phyloP scores from a whole-genome alignment of 2,329 filamentous ascomycete genomes.

The Ophiostoma tasmaniense region DNA sequence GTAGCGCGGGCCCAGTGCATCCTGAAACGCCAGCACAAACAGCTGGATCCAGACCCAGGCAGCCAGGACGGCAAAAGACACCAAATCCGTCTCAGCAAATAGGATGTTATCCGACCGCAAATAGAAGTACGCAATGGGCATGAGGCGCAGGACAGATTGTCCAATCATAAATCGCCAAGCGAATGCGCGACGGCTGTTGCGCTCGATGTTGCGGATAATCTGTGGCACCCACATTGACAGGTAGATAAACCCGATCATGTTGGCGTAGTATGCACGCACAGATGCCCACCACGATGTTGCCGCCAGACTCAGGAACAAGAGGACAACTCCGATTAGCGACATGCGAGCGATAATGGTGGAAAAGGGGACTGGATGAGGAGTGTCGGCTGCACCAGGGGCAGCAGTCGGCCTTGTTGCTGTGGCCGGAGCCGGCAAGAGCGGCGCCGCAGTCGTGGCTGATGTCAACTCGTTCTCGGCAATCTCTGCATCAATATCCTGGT shows the following conservation, averaged over 20 bases:
- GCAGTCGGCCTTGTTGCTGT: constrained; percentile 25
- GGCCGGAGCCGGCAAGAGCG: constrained; percentile 19
- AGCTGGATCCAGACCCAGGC: constrained; percentile 87
- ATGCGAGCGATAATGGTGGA: constrained; percentile 50
- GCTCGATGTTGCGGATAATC: constrained; percentile 79
- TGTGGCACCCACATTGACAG: constrained; percentile 90
- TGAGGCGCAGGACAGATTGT: constrained; percentile 67
- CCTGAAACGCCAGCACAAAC: constrained; percentile 68
- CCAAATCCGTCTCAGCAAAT: constrained; percentile 61
- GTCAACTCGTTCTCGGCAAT: constrained; percentile 36
- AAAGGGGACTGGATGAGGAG: constrained; percentile 32
- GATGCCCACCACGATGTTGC: constrained; percentile 52
- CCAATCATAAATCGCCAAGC: constrained; percentile 84
- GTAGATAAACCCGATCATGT: constrained; percentile 62
- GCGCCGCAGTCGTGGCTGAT: constrained; percentile 27
- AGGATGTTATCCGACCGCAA: constrained; percentile 69
- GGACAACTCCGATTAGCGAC: constrained; percentile 44
- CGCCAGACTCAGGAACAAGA: constrained; percentile 51
- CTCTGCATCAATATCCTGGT: constrained; percentile 56
- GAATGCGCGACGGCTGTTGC: constrained; percentile 87
- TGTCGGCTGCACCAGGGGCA: constrained; percentile 24
- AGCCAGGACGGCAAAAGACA: constrained; percentile 54
- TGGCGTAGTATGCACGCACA: constrained; percentile 48
- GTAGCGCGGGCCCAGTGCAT: constrained; percentile 80
- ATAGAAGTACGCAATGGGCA: constrained; percentile 83